Conservation (phyloP, 306 rosid genomes). For the Sicyos baderoa region DNA sequence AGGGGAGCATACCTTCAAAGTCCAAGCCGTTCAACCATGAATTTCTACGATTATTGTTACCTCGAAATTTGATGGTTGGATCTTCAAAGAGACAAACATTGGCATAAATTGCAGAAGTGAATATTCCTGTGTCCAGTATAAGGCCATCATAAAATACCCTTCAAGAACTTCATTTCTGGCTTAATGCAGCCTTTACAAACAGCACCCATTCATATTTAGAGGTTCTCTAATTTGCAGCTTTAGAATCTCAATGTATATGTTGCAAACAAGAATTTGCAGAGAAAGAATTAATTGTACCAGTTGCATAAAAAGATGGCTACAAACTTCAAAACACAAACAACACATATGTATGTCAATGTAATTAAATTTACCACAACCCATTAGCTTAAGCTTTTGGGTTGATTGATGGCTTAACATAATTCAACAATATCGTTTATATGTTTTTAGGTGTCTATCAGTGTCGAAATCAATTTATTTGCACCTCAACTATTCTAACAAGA, state of each 20-base stretch:
- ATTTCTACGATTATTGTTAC: constrained; percentile 28
- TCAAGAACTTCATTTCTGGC: background rate
- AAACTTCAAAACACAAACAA: background rate
- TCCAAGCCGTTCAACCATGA: background rate
- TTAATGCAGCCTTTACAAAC: too few relatives aligned
- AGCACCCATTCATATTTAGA: background rate
- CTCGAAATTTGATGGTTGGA: constrained; percentile 76
- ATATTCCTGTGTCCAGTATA: constrained; percentile 43
- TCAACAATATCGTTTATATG: background rate
- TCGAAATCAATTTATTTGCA: too few relatives aligned
- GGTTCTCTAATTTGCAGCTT: background rate
- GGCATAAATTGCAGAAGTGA: constrained; percentile 60
- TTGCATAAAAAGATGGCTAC: background rate
- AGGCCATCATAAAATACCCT: constrained; percentile 8
- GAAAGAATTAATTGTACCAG: background rate
- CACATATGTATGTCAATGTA: too few relatives aligned
- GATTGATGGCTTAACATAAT: too few relatives aligned
- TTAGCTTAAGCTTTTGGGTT: too few relatives aligned
- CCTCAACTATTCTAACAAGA: too few relatives aligned
- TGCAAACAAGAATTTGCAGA: background rate
- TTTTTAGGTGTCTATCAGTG: too few relatives aligned
- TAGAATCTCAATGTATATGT: background rate
- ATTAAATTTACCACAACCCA: too few relatives aligned
- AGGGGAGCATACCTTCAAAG: too few relatives aligned
- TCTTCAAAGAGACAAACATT: constrained; percentile 74